A percentile compares a stretch with the other conserved stretches of the same genome.
These are phyloP conservation scores for Curvularia spicifera DNA, from an alignment of 2,329 filamentous ascomycete genomes.

Conservation along the genomic window DNA sequence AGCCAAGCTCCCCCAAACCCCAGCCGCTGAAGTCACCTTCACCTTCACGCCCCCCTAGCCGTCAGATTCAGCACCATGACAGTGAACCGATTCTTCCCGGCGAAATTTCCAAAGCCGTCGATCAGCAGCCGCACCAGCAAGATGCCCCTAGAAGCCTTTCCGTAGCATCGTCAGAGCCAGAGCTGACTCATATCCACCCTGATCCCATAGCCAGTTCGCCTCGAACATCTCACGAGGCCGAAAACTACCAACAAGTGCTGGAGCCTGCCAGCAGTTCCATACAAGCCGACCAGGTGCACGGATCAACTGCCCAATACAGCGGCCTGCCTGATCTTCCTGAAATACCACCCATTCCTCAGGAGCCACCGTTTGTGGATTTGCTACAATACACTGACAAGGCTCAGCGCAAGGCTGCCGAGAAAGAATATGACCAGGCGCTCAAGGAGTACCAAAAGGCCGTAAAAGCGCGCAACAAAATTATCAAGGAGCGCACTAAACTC, in stretches of 20 bases:
- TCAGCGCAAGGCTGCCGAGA: slow-evolving; percentile 71
- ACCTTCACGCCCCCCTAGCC: slow-evolving; percentile 23
- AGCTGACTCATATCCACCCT: slow-evolving; percentile 20
- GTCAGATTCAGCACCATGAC: slow-evolving; percentile 11
- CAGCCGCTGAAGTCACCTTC: slow-evolving; percentile 37
- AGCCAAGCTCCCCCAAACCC: slow-evolving; percentile 53
- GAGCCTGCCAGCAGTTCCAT: neutral
- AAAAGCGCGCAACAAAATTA: slow-evolving; percentile 69
- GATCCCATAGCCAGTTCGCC: slow-evolving; percentile 44
- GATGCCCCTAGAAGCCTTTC: slow-evolving; percentile 16
- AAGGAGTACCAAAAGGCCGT: slow-evolving; percentile 71
- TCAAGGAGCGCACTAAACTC: slow-evolving; percentile 68
- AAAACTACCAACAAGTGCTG: slow-evolving; percentile 46
- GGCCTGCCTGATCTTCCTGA: slow-evolving; percentile 50
- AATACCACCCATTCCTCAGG: slow-evolving; percentile 60
- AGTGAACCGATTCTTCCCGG: slow-evolving; percentile 6
- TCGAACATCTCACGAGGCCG: slow-evolving; percentile 55
- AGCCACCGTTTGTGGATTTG: slow-evolving; percentile 64
- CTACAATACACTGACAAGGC: slow-evolving; percentile 67
- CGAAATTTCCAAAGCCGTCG: neutral
- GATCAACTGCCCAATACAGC: neutral
- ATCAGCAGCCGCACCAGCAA: slow-evolving; percentile 3
- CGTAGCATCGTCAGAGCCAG: slow-evolving; percentile 21
- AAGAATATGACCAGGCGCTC: slow-evolving; percentile 66
- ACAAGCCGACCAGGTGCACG: neutral